Base-by-base conservation (phyloP, 2,329 filamentous ascomycete genomes). In the Trichoderma harzianum region DNA sequence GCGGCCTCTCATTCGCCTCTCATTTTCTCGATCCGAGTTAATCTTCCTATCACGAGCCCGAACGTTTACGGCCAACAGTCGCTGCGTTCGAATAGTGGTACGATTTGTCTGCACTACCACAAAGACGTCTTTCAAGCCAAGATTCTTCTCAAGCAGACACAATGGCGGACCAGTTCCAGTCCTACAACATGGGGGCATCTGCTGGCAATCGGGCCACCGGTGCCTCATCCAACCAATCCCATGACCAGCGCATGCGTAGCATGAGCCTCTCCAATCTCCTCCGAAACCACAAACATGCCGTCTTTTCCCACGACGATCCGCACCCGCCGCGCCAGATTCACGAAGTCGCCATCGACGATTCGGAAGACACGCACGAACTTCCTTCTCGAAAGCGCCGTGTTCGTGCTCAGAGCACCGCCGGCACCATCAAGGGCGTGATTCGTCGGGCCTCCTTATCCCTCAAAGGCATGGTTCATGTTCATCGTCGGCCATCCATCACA, bases 381-480 rank as follows among this genome's bases (percentile, higher is more conserved):
- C 69, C 71, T 32, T 69, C 73, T 18, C 74, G 76, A 24, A 72
- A 72, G 21, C 74, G 74, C 55, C 73, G 79, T 63, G 75, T 77
- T 71, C 76, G 79, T 21, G 72, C 75, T 30, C 74, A 75, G 16
- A 76, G 76, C 58, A 71, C 74, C 5, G 75, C 79, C 0, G 78
- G 78, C 61, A 80, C 81, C 61, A 77, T 89, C 71, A 87, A 85
- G 77, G 84, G 85, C 62, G 86, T 85, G 73, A 82, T 89, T 64
- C 85, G 87, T 28, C 82, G 88, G 11, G 88, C 88, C 0, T 90
- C 88, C 3, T 76, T 88, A 67, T 87, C 86, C 10, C 76, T 89
- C 65, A 85, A 86, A 76, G 85, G 84, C 36, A 84, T 89, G 36
- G 85, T 87, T 8, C 82, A 85, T 66, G 85, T 87, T 8, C 82